Conservation (phyloP, 345 rosid genomes). For the Eucalyptus microcorys region DNA sequence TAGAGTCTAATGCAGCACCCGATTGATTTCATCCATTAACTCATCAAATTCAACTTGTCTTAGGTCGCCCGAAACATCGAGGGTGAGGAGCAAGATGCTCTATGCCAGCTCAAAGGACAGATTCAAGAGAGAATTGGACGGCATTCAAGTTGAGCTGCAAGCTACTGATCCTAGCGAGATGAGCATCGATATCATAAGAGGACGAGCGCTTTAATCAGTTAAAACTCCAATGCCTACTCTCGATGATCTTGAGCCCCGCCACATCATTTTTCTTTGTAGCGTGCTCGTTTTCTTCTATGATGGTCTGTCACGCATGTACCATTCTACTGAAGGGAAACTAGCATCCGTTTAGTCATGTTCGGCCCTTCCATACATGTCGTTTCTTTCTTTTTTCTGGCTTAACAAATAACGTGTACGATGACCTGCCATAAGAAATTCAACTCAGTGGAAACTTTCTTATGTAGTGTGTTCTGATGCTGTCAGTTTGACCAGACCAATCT, state of each 20-base stretch:
- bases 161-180: conserved; percentile 81
- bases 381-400: neutral
- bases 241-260: neutral
- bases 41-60: neutral
- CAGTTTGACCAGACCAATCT: neutral
- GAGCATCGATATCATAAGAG: conserved; percentile 58
- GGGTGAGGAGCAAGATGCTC: conserved; percentile 68
- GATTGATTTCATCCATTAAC: neutral
- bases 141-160: conserved; percentile 68
- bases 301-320: neutral
- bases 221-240: neutral
- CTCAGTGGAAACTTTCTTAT: neutral
- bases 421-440: neutral
- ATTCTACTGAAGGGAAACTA: neutral
- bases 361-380: neutral
- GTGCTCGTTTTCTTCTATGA: neutral
- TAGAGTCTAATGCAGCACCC: neutral
- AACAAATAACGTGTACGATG: neutral
- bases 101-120: conserved; percentile 74
- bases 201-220: conserved; percentile 17
- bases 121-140: conserved; percentile 69
- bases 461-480: neutral
- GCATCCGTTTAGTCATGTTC: neutral
- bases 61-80: conserved; percentile 64
- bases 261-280: neutral